A percentile compares a stretch with the other conserved stretches of the same genome.
Evolutionary conservation across 164 flowering plant genomes (phyloP).

Genomic region (Annona cherimola): DNA sequence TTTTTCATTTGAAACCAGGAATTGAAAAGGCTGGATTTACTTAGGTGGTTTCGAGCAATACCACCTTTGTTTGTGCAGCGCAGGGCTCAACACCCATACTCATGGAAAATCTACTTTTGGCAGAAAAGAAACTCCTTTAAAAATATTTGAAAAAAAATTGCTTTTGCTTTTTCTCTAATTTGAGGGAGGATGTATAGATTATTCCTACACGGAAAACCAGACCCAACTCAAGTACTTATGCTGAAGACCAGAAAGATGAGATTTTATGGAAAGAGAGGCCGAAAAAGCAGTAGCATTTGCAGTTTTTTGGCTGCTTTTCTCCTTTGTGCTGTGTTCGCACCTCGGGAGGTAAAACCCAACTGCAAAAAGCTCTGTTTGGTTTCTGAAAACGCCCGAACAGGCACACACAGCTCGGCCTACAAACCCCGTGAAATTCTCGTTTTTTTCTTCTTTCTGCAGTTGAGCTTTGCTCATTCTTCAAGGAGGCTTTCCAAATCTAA

Average conservation of each 20-base stretch:
- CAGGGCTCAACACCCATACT: not conserved
- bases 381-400: not conserved
- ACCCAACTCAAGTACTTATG: not conserved
- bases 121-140: not conserved
- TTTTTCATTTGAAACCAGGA: not conserved
- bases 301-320: not conserved
- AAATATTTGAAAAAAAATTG: not conserved
- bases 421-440: not conserved
- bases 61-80: not conserved
- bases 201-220: not conserved
- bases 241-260: not conserved
- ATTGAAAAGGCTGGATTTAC: not conserved
- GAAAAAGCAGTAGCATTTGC: not conserved
- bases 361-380: not conserved
- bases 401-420: not conserved
- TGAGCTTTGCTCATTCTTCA: not conserved
- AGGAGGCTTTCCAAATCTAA: not conserved
- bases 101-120: not conserved
- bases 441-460: not conserved
- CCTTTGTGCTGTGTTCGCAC: not conserved
- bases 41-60: not conserved
- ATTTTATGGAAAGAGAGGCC: not conserved
- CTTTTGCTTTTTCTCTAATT: not conserved
- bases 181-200: not conserved
- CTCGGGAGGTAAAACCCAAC: not conserved